Evolutionary conservation across 345 rosid genomes (phyloP).

Genomic region (Syzygium aqueum): DNA sequence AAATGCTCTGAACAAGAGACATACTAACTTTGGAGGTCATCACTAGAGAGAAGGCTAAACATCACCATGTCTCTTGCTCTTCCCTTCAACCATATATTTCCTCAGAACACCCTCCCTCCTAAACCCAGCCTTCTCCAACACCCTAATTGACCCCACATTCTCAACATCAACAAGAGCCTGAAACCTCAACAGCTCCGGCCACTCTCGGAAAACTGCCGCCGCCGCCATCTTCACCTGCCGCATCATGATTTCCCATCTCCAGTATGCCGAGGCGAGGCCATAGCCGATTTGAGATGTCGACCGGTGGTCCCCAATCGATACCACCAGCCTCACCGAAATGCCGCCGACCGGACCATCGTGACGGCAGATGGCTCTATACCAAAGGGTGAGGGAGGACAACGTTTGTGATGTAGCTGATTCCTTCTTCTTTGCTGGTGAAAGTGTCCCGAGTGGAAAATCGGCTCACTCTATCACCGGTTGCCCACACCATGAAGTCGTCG

Average conservation of each 20-base stretch:
- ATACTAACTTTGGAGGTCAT: not conserved
- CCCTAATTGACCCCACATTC: constrained; percentile 52
- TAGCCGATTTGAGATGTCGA: constrained; percentile 20
- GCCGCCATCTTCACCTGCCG: constrained; percentile 28
- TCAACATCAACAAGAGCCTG: constrained; percentile 54
- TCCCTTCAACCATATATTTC: constrained; percentile 38
- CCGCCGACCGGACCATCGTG: constrained; percentile 37
- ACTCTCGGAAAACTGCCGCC: constrained; percentile 32
- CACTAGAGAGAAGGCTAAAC: constrained; percentile 53
- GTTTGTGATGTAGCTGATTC: constrained; percentile 22
- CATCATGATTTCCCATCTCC: constrained; percentile 21
- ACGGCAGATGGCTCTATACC: constrained; percentile 54
- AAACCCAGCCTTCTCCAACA: constrained; percentile 63
- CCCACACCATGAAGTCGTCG: constrained; percentile 65
- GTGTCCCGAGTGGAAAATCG: constrained; percentile 50
- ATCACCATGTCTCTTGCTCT: constrained; percentile 42
- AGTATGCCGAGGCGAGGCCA: constrained; percentile 8
- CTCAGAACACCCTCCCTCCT: constrained; percentile 53
- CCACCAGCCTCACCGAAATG: constrained; percentile 31
- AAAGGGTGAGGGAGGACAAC: constrained; percentile 43
- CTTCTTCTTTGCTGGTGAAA: constrained; percentile 37
- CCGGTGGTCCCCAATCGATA: constrained; percentile 4
- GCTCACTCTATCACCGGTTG: constrained; percentile 26
- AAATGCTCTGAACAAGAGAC: not conserved
- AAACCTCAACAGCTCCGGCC: constrained; percentile 46